These are phyloP conservation scores for Ephemerocybe angulata DNA, from an alignment of 768 basidiomycete species.

Conservation along the genomic window DNA sequence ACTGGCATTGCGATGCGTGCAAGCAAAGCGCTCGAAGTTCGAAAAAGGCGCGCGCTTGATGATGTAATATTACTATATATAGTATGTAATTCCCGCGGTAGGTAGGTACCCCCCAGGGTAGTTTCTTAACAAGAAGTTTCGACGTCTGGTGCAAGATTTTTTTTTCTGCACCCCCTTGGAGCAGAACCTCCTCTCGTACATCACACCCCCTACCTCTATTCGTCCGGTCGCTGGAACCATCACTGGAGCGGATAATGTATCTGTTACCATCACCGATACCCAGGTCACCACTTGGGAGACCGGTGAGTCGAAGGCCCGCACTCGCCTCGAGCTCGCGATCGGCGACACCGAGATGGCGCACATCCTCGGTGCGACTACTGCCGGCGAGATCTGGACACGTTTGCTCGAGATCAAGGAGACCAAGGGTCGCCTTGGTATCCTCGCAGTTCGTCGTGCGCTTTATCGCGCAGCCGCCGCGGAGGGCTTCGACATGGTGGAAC, in stretches of 20 bases:
- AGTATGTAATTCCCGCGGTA: background rate
- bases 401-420: constrained; percentile 18
- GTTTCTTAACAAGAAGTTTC: background rate
- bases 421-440: constrained; percentile 16
- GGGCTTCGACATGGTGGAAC: constrained; percentile 18
- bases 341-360: constrained; percentile 21
- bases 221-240: no score
- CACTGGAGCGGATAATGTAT: no score
- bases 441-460: constrained; percentile 16
- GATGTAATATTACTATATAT: background rate
- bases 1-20: background rate
- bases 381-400: constrained; percentile 19
- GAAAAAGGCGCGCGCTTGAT: background rate
- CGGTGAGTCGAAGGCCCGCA: constrained; percentile 18
- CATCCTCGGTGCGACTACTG: constrained; percentile 16
- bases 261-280: no score
- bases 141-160: background rate
- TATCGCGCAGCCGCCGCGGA: constrained; percentile 17
- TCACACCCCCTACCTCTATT: no score
- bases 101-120: background rate
- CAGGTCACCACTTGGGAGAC: constrained; percentile 12
- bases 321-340: constrained; percentile 19
- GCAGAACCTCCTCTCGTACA: background rate
- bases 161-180: background rate
- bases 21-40: background rate